Base-by-base conservation (phyloP, 352 stramenopile genomes). In the Globisporangium rhizosaccharum region DNA sequence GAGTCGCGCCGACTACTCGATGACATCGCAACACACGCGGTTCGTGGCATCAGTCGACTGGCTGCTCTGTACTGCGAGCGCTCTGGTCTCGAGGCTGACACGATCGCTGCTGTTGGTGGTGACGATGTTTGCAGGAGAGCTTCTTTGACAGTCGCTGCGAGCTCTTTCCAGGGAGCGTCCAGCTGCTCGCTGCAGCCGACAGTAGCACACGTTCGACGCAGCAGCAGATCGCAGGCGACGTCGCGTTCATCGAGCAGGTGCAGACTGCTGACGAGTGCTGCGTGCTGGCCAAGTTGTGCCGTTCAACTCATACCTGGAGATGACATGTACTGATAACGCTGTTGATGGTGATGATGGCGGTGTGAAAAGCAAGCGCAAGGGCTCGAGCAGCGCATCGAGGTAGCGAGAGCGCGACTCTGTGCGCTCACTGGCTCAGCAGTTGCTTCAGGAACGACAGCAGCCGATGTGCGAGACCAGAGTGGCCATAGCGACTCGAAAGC, bases 131-230 rank as follows among this genome's bases (percentile, higher is more conserved):
- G 18, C 18, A 68, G 62, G 62, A 65, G 6, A 55, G 36, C 25
- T 49, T 69, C 53, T 69, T 69, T 46, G 63, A 69, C 36, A 41
- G 28, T 37, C 63, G 59, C 28, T 69, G 63, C 44, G 63, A 69
- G 58, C 53, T 69, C 53, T 69, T 66, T 28, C 58, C 63, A 18
- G 44, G 58, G 53, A 66, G 59, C n/a, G 58, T 63, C 26, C 59
- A 62, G 25, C 57, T 69, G 46, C 26, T 66, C 41, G 23, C 41
- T 0, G n/a, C 57, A n/a, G 62, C 53, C 39, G 15, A 49, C 39
- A 25, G n/a, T 8, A 5, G 7, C 15, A 42, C 0, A 8, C 47
- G 11, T 5, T 25, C 17, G 39, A 49, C 36, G n/a, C 4, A 11
- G 25, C 49, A 65, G 17, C 54, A 62, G 30, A 25, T 63, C 3